Conservation (phyloP, 441 rosid genomes). For the Macaranga tanarius region DNA sequence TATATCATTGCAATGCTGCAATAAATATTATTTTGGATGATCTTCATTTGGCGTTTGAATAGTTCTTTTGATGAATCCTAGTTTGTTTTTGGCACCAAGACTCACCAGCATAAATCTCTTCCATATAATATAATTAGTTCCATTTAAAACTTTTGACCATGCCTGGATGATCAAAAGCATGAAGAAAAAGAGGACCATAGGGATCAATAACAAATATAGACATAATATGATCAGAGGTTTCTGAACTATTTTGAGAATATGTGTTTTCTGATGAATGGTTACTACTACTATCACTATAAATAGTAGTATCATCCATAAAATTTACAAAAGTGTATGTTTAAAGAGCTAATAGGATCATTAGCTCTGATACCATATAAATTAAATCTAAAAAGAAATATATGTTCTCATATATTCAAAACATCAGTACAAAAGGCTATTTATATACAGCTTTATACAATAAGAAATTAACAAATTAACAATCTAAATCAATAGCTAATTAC, state of each 20-base stretch:
- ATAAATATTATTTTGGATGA: not conserved
- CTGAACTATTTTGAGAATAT: not conserved
- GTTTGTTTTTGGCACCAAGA: not conserved
- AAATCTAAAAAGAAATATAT: no score
- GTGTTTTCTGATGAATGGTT: not conserved
- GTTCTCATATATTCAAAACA: no score
- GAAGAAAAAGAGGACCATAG: not conserved
- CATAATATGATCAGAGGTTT: no score
- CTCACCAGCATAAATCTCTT: not conserved
- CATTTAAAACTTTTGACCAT: not conserved
- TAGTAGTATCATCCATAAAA: not conserved
- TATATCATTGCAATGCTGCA: not conserved
- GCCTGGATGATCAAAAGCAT: not conserved
- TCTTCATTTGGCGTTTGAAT: not conserved
- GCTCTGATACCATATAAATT: no score
- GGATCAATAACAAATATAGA: not conserved
- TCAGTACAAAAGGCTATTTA: no score
- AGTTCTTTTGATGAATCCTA: slow-evolving; percentile 1
- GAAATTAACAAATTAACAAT: not conserved
- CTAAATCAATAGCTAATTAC: not conserved
- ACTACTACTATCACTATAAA: not conserved
- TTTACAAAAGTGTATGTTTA: not conserved
- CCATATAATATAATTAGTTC: not conserved
- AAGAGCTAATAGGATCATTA: no score
- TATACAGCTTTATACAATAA: not conserved